A percentile compares a stretch with the other conserved stretches of the same genome.
phyloP scores from a whole-genome alignment of 371 early-diverging fungal genomes.

The Funneliformis caledonium region DNA sequence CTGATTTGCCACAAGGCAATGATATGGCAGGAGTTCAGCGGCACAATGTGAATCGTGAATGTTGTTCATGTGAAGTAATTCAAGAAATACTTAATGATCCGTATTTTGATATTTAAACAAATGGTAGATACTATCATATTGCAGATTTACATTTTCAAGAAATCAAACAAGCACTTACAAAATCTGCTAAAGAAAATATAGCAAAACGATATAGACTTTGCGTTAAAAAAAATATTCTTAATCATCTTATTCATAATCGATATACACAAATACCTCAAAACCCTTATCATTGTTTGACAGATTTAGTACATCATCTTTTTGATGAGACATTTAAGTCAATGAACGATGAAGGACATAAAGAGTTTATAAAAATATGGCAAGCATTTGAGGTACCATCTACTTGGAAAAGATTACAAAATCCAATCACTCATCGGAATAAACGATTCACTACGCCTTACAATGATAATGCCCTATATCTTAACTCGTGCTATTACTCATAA shows the following conservation, averaged over 20 bases:
- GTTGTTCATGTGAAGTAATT: neutral
- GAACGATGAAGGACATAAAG: neutral
- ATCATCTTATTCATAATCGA: neutral
- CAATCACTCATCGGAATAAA: neutral
- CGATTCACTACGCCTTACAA: neutral
- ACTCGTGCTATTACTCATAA: neutral
- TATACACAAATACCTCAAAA: neutral
- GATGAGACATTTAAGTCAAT: neutral
- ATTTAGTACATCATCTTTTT: no score
- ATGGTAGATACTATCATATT: neutral
- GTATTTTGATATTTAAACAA: no score
- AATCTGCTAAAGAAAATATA: neutral
- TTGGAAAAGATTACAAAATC: neutral
- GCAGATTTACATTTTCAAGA: neutral
- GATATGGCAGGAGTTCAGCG: neutral
- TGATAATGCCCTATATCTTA: slow-evolving; percentile 14
- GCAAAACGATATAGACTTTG: neutral
- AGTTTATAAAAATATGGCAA: neutral
- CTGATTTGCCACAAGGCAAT: neutral
- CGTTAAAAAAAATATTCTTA: neutral
- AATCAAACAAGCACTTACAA: neutral
- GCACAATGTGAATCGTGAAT: neutral
- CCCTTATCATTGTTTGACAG: neutral
- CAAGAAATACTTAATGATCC: neutral
- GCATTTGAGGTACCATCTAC: neutral